These are phyloP conservation scores for Vaccinium myrtillus DNA, from an alignment of 148 eudicot species.

Conservation along the genomic window DNA sequence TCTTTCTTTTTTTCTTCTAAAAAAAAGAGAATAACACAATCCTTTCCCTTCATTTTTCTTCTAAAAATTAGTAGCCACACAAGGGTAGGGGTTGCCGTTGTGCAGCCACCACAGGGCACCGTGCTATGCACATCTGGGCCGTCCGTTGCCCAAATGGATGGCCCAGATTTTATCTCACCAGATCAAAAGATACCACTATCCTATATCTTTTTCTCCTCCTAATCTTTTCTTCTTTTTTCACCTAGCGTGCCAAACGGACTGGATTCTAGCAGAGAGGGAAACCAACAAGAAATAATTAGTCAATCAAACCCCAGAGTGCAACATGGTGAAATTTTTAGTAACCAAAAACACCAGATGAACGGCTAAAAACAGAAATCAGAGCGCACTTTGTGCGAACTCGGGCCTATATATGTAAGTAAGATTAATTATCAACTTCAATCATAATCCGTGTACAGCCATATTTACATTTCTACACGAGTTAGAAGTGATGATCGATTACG, in stretches of 20 bases:
- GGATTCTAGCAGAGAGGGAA: background rate
- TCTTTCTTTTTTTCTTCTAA: no score
- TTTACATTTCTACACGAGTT: conserved; percentile 14
- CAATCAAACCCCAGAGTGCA: background rate
- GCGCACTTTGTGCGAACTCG: background rate
- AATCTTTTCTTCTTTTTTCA: background rate
- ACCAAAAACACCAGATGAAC: background rate
- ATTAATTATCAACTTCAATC: background rate
- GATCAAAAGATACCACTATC: background rate
- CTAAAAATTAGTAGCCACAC: background rate
- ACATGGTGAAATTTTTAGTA: background rate
- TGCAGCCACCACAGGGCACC: no score
- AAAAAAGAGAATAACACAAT: no score
- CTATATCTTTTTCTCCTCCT: background rate
- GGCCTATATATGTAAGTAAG: background rate
- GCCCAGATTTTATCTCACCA: no score
- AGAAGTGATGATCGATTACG: background rate
- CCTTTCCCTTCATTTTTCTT: background rate
- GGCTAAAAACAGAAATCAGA: background rate
- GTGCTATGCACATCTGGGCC: no score
- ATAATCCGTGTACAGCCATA: conserved; percentile 4
- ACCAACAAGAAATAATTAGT: background rate
- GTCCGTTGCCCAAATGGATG: no score
- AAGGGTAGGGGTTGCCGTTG: no score
- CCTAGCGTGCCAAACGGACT: background rate